These are phyloP conservation scores for Aspergillus neoniger DNA, from an alignment of 2,329 filamentous ascomycete species.

Conservation along the genomic window DNA sequence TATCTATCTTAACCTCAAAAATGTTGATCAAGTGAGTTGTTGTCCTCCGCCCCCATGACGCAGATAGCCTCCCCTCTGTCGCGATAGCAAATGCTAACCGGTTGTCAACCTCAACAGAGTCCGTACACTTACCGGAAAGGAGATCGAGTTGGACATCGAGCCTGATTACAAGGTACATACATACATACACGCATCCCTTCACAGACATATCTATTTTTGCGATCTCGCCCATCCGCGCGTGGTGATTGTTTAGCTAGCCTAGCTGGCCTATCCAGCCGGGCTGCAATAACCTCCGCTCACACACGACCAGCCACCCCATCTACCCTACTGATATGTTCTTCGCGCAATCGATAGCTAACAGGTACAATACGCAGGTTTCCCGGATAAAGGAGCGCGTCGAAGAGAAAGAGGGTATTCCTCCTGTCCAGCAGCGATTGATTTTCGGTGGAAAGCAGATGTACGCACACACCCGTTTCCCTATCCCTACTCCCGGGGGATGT, in stretches of 20 bases:
- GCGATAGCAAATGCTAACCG: conserved; percentile 14
- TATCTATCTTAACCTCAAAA: conserved; percentile 23
- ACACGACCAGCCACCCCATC: too few relatives aligned
- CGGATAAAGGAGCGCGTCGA: conserved; percentile 99
- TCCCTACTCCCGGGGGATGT: not conserved
- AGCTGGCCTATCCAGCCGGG: not conserved
- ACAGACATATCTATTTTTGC: too few relatives aligned
- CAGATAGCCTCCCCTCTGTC: not conserved
- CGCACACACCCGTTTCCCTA: not conserved
- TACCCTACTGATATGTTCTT: not conserved
- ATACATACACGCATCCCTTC: too few relatives aligned
- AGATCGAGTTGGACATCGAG: conserved; percentile 98
- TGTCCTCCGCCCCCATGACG: conserved; percentile 4
- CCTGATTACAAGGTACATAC: conserved; percentile 76
- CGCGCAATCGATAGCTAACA: not conserved
- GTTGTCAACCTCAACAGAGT: conserved; percentile 62
- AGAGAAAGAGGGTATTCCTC: conserved; percentile 98
- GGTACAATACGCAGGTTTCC: conserved; percentile 63
- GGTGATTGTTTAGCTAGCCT: not conserved
- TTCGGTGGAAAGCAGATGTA: conserved; percentile 98
- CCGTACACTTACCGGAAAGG: conserved; percentile 95
- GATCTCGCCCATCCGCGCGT: not conserved
- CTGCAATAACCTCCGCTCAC: too few relatives aligned
- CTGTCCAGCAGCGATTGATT: conserved; percentile 93
- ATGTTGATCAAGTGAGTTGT: conserved; percentile 56